Base-by-base conservation (phyloP, 1,139 yeast genomes). In the Protomyces arabidopsidicola region DNA sequence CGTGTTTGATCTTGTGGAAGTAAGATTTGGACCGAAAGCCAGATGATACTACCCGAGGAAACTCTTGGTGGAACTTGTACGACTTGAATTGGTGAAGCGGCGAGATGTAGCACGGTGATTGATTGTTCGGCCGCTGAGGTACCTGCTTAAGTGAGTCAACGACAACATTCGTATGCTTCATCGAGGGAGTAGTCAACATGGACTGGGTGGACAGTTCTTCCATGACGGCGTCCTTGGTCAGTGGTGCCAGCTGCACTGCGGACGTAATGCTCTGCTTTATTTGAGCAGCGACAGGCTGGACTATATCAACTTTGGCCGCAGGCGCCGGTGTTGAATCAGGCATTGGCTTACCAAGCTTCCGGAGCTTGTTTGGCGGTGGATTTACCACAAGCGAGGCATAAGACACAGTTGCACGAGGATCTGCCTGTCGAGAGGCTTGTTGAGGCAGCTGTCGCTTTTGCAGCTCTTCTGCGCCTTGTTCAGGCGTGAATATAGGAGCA, bases 31-130 rank as follows among this genome's bases (percentile, higher is more conserved):
- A 58, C 14, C 53, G 55, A 42, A 38, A 58, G 24, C 52, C 51
- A 12, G 35, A 16, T 22, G 39, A 24, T 16, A 58, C 62, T 14
- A 53, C 31, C 42, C 45, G 31, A 31, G 24, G 8, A 20, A 38
- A 58, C 10, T 58, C 55, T 10, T 48, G 52, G 35, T 58, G 55
- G 18, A 38, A 58, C 45, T 58, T 58, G 52, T 51, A 58, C 18
- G 18, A 24, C 10, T 36, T 31, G 56, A 58, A 58, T 12, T 3
- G 12, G 39, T 53, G n/a, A 6, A 58, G 36, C 36, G 62, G 56
- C 14, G 62, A 58, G 3, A 18, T 14, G n/a, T 27, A 38, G 34
- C 36, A 6, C 9, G 55, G 18, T n/a, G 14, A 4, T 9, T 36
- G 9, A 5, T 9, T 12, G 6, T 16, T 39, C 20, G 45, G 9